These are phyloP conservation scores for Cytospora leucostoma DNA, from an alignment of 2,329 filamentous ascomycete species.

Conservation along the genomic window DNA sequence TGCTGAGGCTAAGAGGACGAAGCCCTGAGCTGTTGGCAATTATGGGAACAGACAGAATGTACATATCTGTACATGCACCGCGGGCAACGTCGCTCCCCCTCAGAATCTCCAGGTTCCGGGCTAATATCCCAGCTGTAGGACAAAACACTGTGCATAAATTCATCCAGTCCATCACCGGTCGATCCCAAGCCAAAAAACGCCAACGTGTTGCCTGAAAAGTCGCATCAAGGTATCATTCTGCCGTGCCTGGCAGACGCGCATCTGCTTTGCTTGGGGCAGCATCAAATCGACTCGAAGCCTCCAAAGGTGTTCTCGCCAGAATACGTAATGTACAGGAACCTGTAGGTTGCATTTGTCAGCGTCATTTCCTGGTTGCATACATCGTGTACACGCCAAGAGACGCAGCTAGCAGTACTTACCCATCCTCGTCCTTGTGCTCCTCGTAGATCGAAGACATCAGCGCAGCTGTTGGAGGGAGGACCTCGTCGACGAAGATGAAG, in stretches of 20 bases:
- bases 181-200: slow-evolving; percentile 26
- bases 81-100: slow-evolving; percentile 5
- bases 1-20: slow-evolving; percentile 4
- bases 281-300: slow-evolving; percentile 40
- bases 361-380: neutral
- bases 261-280: slow-evolving; percentile 5
- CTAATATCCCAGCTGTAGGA: slow-evolving; percentile 6
- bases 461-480: slow-evolving; percentile 91
- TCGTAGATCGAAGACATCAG: slow-evolving; percentile 99
- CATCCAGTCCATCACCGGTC: slow-evolving; percentile 21
- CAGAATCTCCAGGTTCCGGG: slow-evolving; percentile 1
- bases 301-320: slow-evolving; percentile 99
- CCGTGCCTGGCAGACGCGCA: slow-evolving; percentile 11
- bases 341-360: slow-evolving; percentile 39
- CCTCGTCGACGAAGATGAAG: slow-evolving; percentile 99
- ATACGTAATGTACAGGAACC: slow-evolving; percentile 98
- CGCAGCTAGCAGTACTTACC: slow-evolving; percentile 45
- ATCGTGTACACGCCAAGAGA: neutral
- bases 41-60: slow-evolving; percentile 3
- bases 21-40: neutral
- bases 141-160: slow-evolving; percentile 17
- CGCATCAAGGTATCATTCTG: slow-evolving; percentile 25
- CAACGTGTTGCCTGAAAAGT: slow-evolving; percentile 25
- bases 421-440: slow-evolving; percentile 89
- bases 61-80: neutral